A percentile compares a stretch with the other conserved stretches of the same genome.
phyloP scores from a whole-genome alignment of 495 filamentous ascomycete species.

The Tuber microsphaerosporum region DNA sequence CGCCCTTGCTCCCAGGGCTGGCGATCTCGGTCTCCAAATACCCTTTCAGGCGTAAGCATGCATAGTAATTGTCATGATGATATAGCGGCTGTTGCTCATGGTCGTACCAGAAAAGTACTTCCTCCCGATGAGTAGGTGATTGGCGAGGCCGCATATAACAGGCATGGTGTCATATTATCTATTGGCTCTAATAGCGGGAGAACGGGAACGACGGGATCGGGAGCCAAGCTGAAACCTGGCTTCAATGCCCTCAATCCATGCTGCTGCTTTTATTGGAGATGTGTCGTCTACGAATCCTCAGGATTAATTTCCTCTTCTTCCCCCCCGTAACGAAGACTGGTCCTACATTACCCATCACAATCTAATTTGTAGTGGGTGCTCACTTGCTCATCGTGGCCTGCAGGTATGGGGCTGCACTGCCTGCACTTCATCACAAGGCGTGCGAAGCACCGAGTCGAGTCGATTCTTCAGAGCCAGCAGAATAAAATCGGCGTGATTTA shows the following conservation, averaged over 20 bases:
- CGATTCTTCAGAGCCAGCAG: neutral
- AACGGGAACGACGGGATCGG: neutral
- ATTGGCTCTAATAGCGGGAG: neutral
- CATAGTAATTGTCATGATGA: slow-evolving; percentile 1
- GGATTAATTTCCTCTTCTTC: neutral
- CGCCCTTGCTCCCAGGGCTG: neutral
- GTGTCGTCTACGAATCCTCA: neutral
- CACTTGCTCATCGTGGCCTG: neutral
- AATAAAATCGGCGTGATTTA: neutral
- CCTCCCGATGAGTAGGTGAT: neutral
- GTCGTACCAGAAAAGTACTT: neutral
- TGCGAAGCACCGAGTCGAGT: neutral
- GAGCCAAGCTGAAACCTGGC: neutral
- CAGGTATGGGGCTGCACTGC: neutral
- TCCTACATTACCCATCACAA: neutral
- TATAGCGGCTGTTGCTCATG: neutral
- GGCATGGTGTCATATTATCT: neutral
- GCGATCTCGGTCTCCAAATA: neutral
- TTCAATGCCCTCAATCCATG: neutral
- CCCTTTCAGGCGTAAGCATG: neutral
- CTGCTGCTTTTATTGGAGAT: neutral
- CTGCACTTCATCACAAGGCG: neutral
- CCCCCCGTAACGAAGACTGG: neutral
- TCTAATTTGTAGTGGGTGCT: neutral
- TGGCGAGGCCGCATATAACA: neutral